phyloP scores from a whole-genome alignment of 129 eudicot genomes.

The Helianthus annuus region DNA sequence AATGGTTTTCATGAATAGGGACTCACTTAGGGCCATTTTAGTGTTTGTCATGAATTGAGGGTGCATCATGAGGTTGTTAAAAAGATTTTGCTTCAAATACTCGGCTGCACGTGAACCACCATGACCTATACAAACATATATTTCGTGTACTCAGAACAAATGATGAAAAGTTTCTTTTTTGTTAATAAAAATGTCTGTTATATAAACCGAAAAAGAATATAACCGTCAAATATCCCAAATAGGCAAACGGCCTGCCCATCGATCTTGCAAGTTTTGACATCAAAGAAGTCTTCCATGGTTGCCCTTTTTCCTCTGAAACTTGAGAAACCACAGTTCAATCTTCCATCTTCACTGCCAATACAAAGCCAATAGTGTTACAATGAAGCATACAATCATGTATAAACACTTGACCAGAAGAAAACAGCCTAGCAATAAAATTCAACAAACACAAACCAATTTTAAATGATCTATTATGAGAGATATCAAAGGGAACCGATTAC shows the following conservation, averaged over 20 bases:
- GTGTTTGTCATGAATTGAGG: conserved; percentile 62
- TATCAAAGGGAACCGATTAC: too few species aligned
- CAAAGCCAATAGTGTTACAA: conserved; percentile 1
- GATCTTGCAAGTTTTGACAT: conserved; percentile 67
- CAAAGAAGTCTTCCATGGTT: conserved; percentile 89
- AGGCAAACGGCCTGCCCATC: conserved; percentile 64
- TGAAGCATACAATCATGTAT: background rate
- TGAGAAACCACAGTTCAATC: conserved; percentile 73
- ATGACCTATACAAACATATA: conserved; percentile 58
- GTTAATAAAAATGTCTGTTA: too few species aligned
- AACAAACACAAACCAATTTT: background rate
- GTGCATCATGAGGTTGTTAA: conserved; percentile 77
- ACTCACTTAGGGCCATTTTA: conserved; percentile 76
- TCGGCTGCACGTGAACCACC: conserved; percentile 96
- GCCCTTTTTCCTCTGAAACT: conserved; percentile 92
- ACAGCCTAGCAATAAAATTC: background rate
- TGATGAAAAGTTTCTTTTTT: too few species aligned
- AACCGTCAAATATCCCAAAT: conserved; percentile 95
- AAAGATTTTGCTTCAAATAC: conserved; percentile 69
- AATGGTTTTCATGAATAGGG: background rate
- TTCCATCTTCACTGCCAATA: conserved; percentile 76
- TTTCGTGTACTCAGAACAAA: too few species aligned
- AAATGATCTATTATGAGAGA: background rate
- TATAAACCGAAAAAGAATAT: conserved; percentile 23
- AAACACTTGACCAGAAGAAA: background rate